Evolutionary conservation across 805 yeast species (phyloP).

Genomic region (Candida sphagnicola): DNA sequence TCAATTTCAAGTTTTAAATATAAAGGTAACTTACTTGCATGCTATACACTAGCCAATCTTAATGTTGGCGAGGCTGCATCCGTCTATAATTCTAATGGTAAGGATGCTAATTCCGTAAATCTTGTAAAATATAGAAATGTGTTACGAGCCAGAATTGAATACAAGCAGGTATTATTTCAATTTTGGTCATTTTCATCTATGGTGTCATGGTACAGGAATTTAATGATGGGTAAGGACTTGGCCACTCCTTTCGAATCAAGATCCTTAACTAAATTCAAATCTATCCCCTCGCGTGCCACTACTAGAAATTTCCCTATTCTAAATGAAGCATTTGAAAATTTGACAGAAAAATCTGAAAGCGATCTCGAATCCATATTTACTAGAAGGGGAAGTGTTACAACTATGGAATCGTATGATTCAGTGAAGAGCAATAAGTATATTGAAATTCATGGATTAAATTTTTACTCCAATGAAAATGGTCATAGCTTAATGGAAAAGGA

Average conservation of each 20-base stretch:
- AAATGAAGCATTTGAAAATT: not conserved
- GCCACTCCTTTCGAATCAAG: constrained; percentile 26
- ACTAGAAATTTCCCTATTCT: constrained; percentile 4
- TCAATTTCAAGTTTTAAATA: constrained; percentile 11
- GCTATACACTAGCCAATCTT: constrained; percentile 28
- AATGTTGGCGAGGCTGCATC: constrained; percentile 36
- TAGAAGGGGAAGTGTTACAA: constrained; percentile 5
- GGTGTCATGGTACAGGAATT: constrained; percentile 35
- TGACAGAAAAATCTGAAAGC: not conserved
- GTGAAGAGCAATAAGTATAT: constrained; percentile 1
- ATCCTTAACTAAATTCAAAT: constrained; percentile 19
- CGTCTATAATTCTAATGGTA: constrained; percentile 18
- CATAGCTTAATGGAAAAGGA: constrained; percentile 26
- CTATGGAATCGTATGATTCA: constrained; percentile 2
- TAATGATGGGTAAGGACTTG: constrained; percentile 33
- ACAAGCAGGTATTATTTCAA: constrained; percentile 33
- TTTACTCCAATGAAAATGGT: constrained; percentile 11
- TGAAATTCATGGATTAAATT: constrained; percentile 5
- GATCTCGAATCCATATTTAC: constrained; percentile 2
- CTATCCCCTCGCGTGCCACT: constrained; percentile 19
- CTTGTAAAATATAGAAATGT: constrained; percentile 29
- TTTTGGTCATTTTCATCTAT: constrained; percentile 39
- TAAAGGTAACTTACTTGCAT: constrained; percentile 20
- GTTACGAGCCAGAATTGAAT: constrained; percentile 36
- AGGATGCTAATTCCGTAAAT: constrained; percentile 9